Conservation (phyloP, 306 rosid species). For the Crotalaria pallida region DNA sequence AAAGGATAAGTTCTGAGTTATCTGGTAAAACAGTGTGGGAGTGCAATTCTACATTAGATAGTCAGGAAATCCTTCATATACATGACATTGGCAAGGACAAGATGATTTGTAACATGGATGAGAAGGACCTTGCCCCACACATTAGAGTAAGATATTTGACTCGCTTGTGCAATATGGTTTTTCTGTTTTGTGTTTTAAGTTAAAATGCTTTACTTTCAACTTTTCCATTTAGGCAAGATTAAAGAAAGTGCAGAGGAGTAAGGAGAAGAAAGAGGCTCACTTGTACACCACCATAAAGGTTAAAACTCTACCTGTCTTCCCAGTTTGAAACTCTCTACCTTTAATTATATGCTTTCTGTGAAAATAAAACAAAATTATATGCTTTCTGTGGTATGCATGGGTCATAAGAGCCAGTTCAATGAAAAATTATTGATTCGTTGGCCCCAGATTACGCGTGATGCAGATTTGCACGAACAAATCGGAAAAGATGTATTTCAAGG, state of each 20-base stretch:
- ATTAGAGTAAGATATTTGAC: conserved; percentile 52
- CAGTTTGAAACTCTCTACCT: not conserved
- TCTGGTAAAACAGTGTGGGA: not conserved
- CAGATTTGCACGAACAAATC: conserved; percentile 68
- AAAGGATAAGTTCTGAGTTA: not conserved
- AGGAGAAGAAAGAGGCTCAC: conserved; percentile 85
- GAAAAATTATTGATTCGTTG: not conserved
- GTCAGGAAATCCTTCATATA: conserved; percentile 25
- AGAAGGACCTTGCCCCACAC: conserved; percentile 87
- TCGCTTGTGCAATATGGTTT: not conserved
- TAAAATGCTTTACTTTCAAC: not conserved
- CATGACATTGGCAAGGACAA: conserved; percentile 71
- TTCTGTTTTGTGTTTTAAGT: not conserved
- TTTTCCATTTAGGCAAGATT: conserved; percentile 58
- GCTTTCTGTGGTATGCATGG: not conserved
- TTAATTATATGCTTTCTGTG: not conserved
- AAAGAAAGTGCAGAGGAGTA: conserved; percentile 77
- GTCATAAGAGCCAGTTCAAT: not conserved
- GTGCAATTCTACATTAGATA: not conserved
- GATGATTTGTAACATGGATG: too few species aligned
- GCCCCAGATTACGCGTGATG: conserved; percentile 78
- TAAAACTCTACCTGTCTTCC: not conserved
- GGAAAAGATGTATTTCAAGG: conserved; percentile 77
- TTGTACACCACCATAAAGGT: conserved; percentile 83
- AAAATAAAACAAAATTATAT: too few species aligned